Evolutionary conservation across 108 stramenopile genomes (phyloP), one percentile per base, ranked within the genome.

Genomic region (Skeletonema costatum): DNA sequence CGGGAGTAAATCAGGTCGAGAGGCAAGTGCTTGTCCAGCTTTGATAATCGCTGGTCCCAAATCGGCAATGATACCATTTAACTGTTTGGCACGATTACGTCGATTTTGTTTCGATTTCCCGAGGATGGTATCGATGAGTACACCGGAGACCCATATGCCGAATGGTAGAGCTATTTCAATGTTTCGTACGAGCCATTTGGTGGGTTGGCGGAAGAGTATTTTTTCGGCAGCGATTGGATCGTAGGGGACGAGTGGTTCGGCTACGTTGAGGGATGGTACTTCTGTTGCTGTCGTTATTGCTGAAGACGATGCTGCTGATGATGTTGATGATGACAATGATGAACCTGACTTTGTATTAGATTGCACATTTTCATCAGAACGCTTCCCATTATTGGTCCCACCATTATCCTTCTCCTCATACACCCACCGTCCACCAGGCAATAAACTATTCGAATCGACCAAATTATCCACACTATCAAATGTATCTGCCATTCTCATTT

Each of bases 31-130:
- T 82, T 98, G 97, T 14, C 97, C 97, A 2, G 88, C 93, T 79
- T 97, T 98, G 75, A 98, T 97, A 51, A 98, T 93, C 51, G 97
- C 98, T 4, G 98, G 98, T 30, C 97, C 97, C 35, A 97, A 76
- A 8, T 85, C 80, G 31, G 83, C 86, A 60, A 98, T 93, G 36
- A 96, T 96, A 2, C 16, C 16, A 62, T 83, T 77, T 9, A 98
- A 73, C 83, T 97, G 90, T 77, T 82, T 70, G 38, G 98, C 98
- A 3, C 93, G 76, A 42, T 71, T 70, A 8, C 58, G 60, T 17
- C 89, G 83, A 75, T 86, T 78, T 60, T 75, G 56, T 29, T 70
- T 64, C 44, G 85, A 86, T 33, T 66, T 41, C 9, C 87, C 91
- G 32, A 86, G 60, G 42, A 87, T 60, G 19, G 87, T 87, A 77